Percentiles rank a stretch among this genome's conserved stretches.
These are phyloP conservation scores for Quercus berberidifolia DNA, from an alignment of 306 rosid genomes.

Conservation along the genomic window DNA sequence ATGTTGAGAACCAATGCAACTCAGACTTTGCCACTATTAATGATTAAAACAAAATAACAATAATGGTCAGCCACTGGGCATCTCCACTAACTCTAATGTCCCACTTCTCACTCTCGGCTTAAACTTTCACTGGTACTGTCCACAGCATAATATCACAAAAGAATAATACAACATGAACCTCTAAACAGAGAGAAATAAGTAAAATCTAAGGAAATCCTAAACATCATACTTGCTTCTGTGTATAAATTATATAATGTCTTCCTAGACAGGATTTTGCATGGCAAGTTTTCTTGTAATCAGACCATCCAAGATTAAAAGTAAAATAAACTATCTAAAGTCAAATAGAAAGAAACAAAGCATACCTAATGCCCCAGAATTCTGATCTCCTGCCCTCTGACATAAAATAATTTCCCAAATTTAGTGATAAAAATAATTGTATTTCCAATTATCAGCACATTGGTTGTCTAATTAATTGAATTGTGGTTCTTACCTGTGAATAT, in stretches of 20 bases:
- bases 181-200: background rate
- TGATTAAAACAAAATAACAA: background rate
- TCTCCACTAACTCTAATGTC: background rate
- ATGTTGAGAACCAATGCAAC: background rate
- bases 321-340: conserved; percentile 2
- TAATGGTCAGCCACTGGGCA: background rate
- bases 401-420: conserved; percentile 25
- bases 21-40: background rate
- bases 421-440: conserved; percentile 10
- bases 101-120: background rate
- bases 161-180: background rate
- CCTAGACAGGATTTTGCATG: background rate
- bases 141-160: background rate
- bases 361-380: conserved; percentile 62
- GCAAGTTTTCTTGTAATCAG: background rate
- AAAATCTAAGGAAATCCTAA: background rate
- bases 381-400: conserved; percentile 75
- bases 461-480: conserved; percentile 10
- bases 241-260: background rate
- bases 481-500: conserved; percentile 70
- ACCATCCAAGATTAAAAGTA: background rate
- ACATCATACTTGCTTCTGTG: background rate
- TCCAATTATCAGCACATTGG: conserved; percentile 12
- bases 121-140: background rate
- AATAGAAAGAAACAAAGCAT: conserved; percentile 23